Conservation (phyloP, 2,329 filamentous ascomycete species). For the Stagonosporopsis tanaceti region DNA sequence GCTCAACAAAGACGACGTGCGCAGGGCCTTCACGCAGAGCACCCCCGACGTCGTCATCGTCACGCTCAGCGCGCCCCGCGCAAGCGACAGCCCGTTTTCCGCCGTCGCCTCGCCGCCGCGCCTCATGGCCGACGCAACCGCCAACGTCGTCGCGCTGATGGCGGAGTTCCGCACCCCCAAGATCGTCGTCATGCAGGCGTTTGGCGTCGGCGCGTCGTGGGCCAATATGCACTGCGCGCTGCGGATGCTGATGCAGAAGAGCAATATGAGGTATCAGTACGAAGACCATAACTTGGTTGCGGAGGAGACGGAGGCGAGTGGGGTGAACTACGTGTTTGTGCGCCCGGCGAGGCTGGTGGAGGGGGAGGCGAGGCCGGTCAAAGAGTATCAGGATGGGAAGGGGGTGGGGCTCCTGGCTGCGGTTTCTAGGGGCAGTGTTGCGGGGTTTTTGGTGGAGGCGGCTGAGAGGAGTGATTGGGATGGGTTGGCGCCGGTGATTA, state of each 20-base stretch:
- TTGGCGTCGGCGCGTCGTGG: constrained; percentile 60
- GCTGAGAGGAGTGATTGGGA: constrained; percentile 55
- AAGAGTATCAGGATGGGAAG: constrained; percentile 54
- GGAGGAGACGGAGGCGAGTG: constrained; percentile 48
- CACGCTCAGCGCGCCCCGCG: constrained; percentile 59
- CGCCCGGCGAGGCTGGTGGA: constrained; percentile 56
- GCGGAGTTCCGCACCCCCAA: constrained; percentile 50
- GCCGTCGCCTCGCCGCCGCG: constrained; percentile 53
- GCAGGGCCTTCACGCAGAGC: constrained; percentile 41
- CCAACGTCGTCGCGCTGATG: constrained; percentile 51
- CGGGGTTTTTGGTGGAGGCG: constrained; percentile 56
- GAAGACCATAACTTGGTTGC: constrained; percentile 61
- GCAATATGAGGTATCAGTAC: constrained; percentile 57
- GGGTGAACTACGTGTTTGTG: constrained; percentile 55
- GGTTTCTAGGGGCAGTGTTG: constrained; percentile 53
- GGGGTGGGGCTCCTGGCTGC: constrained; percentile 53
- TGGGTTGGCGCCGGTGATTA: constrained; percentile 57
- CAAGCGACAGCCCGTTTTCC: constrained; percentile 59
- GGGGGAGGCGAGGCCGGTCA: constrained; percentile 48
- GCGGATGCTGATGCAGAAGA: constrained; percentile 56
- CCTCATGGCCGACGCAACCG: constrained; percentile 58
- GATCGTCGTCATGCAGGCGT: constrained; percentile 60
- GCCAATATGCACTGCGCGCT: constrained; percentile 53
- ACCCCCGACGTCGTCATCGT: constrained; percentile 54
- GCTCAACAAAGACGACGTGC: constrained; percentile 49